Conservation (phyloP, 2,329 filamentous ascomycete genomes). For the Botrytis fabae region DNA sequence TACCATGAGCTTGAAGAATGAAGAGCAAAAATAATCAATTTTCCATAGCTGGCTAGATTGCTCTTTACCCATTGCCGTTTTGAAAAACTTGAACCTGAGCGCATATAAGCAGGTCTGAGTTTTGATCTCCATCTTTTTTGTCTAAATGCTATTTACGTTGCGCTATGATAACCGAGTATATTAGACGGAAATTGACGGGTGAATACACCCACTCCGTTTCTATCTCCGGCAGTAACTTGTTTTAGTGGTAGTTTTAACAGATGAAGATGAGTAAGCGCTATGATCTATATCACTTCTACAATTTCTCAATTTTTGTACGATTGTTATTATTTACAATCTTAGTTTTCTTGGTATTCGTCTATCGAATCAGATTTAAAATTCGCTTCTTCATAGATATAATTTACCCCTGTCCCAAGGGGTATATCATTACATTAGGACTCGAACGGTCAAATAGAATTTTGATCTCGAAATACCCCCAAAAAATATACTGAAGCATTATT, state of each 20-base stretch:
- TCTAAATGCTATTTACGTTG: neutral
- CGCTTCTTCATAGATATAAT: neutral
- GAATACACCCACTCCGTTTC: neutral
- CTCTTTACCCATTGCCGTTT: neutral
- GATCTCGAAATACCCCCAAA: too few species aligned
- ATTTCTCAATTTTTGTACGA: neutral
- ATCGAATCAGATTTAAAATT: neutral
- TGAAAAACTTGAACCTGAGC: neutral
- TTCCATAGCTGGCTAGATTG: neutral
- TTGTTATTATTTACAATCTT: neutral
- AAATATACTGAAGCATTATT: neutral
- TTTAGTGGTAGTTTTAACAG: neutral
- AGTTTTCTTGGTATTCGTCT: neutral
- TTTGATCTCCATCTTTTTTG: neutral
- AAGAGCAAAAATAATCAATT: neutral
- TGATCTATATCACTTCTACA: neutral
- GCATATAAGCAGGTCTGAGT: neutral
- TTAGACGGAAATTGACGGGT: neutral
- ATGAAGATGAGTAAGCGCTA: neutral
- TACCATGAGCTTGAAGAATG: slow-evolving; percentile 22
- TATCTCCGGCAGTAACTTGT: neutral
- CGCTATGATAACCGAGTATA: slow-evolving; percentile 1
- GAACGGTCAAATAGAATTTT: neutral
- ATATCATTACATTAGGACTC: neutral
- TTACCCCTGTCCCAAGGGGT: neutral